phyloP scores from a whole-genome alignment of 1,284 basidiomycete species.

The Clitocybe nebularis region DNA sequence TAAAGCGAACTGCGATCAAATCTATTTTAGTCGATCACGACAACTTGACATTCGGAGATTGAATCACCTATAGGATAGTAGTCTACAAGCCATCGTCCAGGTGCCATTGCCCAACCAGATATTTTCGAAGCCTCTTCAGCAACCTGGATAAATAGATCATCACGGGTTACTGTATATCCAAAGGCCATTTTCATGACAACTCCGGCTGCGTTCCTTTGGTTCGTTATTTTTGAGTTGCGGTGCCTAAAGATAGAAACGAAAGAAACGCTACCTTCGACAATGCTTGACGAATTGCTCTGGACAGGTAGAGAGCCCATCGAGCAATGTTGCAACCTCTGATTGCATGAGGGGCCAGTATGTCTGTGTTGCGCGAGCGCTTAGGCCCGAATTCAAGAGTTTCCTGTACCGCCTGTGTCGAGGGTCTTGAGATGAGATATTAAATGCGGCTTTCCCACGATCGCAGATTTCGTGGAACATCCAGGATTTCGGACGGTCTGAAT shows the following conservation, averaged over 20 bases:
- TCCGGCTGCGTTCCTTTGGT: slow-evolving; percentile 37
- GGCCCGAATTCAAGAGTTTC: slow-evolving; percentile 30
- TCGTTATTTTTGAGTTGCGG: background rate
- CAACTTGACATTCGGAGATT: background rate
- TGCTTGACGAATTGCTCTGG: slow-evolving; percentile 31
- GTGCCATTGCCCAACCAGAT: slow-evolving; percentile 34
- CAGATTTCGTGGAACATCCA: slow-evolving; percentile 42
- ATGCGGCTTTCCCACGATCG: slow-evolving; percentile 33
- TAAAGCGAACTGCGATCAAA: slow-evolving; percentile 28
- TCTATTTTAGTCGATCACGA: background rate
- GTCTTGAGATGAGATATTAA: slow-evolving; percentile 35
- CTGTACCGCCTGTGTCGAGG: slow-evolving; percentile 36
- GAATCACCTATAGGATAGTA: slow-evolving; percentile 35
- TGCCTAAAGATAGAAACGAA: background rate
- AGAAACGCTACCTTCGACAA: slow-evolving; percentile 28
- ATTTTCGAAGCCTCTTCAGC: slow-evolving; percentile 39
- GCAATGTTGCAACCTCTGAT: slow-evolving; percentile 27
- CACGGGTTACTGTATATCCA: slow-evolving; percentile 33
- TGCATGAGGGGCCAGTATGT: slow-evolving; percentile 30
- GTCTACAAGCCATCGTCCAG: slow-evolving; percentile 44
- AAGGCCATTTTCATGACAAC: slow-evolving; percentile 43
- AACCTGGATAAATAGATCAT: slow-evolving; percentile 38
- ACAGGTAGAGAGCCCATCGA: slow-evolving; percentile 24
- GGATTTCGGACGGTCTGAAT: slow-evolving; percentile 38
- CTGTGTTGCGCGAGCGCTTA: slow-evolving; percentile 28